phyloP scores from a whole-genome alignment of 2,329 filamentous ascomycete species.

The Penicillium hesseltinei region DNA sequence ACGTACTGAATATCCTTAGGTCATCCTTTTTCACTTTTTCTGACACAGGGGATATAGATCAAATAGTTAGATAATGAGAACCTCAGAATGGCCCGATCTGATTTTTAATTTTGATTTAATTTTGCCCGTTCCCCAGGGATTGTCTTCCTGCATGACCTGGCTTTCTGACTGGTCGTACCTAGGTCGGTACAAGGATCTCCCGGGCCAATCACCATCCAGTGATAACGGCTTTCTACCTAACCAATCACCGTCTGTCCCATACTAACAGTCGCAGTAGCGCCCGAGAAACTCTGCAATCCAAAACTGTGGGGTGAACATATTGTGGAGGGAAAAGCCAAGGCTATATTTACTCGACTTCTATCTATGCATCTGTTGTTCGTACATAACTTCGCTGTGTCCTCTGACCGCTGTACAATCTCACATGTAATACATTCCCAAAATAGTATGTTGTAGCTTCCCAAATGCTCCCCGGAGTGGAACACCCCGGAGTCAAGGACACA shows the following conservation, averaged over 20 bases:
- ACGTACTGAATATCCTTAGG: constrained; percentile 30
- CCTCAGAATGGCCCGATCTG: not conserved
- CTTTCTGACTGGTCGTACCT: not conserved
- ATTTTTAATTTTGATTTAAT: not conserved
- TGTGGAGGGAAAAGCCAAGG: constrained; percentile 5
- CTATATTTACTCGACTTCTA: not conserved
- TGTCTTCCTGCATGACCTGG: not conserved
- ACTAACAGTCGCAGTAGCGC: constrained; percentile 23
- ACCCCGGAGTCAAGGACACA: constrained; percentile 10
- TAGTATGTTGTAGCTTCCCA: not conserved
- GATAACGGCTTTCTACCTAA: constrained; percentile 20
- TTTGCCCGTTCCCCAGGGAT: not conserved
- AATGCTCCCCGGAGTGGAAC: constrained; percentile 7
- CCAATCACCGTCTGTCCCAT: constrained; percentile 23
- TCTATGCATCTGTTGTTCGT: too few relatives aligned
- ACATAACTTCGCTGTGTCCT: not conserved
- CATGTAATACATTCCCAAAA: not conserved
- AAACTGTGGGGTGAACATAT: constrained; percentile 7
- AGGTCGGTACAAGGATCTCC: not conserved
- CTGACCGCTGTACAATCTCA: not conserved
- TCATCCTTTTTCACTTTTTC: not conserved
- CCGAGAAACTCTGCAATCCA: constrained; percentile 19
- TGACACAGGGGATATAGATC: not conserved
- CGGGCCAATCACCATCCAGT: constrained; percentile 24
- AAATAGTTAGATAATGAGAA: constrained; percentile 11